Evolutionary conservation across 1,284 basidiomycete genomes (phyloP), one percentile per base, ranked within the genome.

Genomic region (Psilocybe mexicana): DNA sequence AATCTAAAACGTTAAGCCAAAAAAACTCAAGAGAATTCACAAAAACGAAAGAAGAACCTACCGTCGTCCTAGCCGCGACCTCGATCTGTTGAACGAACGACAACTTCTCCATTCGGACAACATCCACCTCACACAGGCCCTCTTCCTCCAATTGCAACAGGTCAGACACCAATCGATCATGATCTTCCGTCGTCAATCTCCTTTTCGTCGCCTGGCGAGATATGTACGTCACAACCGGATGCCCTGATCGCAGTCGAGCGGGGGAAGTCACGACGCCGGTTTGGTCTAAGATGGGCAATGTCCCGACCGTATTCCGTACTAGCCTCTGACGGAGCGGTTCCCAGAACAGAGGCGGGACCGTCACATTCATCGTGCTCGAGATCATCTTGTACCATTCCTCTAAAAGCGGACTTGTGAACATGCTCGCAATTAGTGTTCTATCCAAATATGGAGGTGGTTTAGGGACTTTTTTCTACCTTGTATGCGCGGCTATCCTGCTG

Each of bases 351-450:
- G 58, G 54, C 1, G 71, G 63, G 2, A 62, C 69, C 2, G 65
- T 65, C 0, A 74, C 60, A 25, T 66, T 63, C 71, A 75, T 74
- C 0, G 75, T 69, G 11, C 74, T 68, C 7, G 72, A 71, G 11
- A 77, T 74, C 77, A 79, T 79, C 59, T 78, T 78, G 59, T 51
- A 67, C 73, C 76, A 76, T 10, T 63, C 52, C n/a, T 54, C 51
- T 0, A 70, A 65, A 14, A 71, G 64, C 10, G 70, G 72, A 48
- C 76, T 78, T 26, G 24, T 11, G 35, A 11, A n/a, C n/a, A n/a
- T 12, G 10, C 23, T 0, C 10, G 25, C 2, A 33, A 33, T 33
- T 8, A 33, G 30, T 10, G 4, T 35, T 10, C 44, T 10, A 18
- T 4, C 11, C 12, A 8, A n/a, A n/a, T n/a, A n/a, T n/a, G n/a